phyloP scores from a whole-genome alignment of 164 flowering plant genomes.

The Aristolochia contorta region DNA sequence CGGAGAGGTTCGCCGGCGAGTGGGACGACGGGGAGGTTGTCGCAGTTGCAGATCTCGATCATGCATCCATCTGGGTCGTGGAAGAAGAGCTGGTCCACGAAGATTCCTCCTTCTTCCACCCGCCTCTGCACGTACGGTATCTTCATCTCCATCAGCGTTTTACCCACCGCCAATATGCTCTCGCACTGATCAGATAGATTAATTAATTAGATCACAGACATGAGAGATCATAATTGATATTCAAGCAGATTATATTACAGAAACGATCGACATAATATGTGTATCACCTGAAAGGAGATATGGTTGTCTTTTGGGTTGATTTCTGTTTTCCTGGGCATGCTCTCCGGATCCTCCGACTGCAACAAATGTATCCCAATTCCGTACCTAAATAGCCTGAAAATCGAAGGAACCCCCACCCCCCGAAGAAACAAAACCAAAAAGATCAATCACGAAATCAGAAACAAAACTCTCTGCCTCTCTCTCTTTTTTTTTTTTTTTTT shows the following conservation, averaged over 20 bases:
- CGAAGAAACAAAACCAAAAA: background rate
- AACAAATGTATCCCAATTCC: slow-evolving; percentile 73
- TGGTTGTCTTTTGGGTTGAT: slow-evolving; percentile 87
- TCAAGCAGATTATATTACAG: too few relatives aligned
- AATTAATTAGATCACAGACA: too few relatives aligned
- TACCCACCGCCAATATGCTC: slow-evolving; percentile 72
- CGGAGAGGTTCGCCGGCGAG: slow-evolving; percentile 39
- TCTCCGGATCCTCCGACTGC: slow-evolving; percentile 54
- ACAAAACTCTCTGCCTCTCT: too few relatives aligned
- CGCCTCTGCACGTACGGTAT: slow-evolving; percentile 28
- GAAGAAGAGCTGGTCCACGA: slow-evolving; percentile 71
- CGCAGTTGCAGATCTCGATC: slow-evolving; percentile 91
- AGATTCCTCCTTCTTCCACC: slow-evolving; percentile 66
- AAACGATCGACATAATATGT: too few relatives aligned
- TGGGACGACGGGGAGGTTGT: slow-evolving; percentile 64
- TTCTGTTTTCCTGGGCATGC: slow-evolving; percentile 29
- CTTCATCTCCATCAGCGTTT: slow-evolving; percentile 53
- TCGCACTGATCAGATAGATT: slow-evolving; percentile 55
- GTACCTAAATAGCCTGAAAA: slow-evolving; percentile 49
- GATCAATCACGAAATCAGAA: background rate
- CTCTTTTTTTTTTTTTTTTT: background rate
- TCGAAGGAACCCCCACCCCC: slow-evolving; percentile 1
- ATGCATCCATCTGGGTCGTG: slow-evolving; percentile 92
- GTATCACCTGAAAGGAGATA: slow-evolving; percentile 73
- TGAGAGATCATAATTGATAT: too few relatives aligned